Base-by-base conservation (phyloP, 1,139 yeast species). In the Yarrowia galli region DNA sequence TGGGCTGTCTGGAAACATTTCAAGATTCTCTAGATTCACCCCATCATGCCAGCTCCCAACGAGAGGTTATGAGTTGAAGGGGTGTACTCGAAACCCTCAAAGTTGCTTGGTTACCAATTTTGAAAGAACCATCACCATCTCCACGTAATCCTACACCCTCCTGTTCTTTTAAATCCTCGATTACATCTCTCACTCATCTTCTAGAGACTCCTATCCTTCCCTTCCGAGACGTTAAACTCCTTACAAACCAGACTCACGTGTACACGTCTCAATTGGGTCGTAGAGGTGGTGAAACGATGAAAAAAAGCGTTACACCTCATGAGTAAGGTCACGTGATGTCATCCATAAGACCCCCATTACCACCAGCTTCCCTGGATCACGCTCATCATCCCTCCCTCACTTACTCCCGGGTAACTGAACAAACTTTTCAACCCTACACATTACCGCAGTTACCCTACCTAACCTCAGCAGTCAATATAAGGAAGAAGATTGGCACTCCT, bases 401-500 rank as follows among this genome's bases (percentile, higher is more conserved):
- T 3, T 13, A 56, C 63, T 20, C 22, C 63, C 22, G 63, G 63
- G 63, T 56, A 56, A 56, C 63, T 1, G 3, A 7, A 16, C 25
- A 56, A 28, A 4, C 38, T 56, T 42, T 18, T 5, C 18, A 40
- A 25, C 63, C 63, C 63, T 56, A 56, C 35, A 22, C n/a, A 15
- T 23, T 12, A 3, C 51, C 3, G 15, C n/a, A n/a, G n/a, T 54
- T 56, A 56, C 63, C 63, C 63, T 56, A 42, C 63, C 63, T 16
- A 13, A 28, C 2, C 2, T 0, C 2, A 15, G 25, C 46, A 40
- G 38, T 20, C 18, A 48, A 56, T 56, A 25, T n/a, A 56, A 40
- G 46, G 15, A 40, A 38, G 16, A 56, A 40, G 49, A 56, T 40
- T 40, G 28, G 23, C 28, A 7, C 16, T 18, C 12, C 9, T 8